A percentile compares a stretch with the other conserved stretches of the same genome.
Conservation (phyloP, 1,284 basidiomycete genomes). For the Leccinum ambiguum region DNA sequence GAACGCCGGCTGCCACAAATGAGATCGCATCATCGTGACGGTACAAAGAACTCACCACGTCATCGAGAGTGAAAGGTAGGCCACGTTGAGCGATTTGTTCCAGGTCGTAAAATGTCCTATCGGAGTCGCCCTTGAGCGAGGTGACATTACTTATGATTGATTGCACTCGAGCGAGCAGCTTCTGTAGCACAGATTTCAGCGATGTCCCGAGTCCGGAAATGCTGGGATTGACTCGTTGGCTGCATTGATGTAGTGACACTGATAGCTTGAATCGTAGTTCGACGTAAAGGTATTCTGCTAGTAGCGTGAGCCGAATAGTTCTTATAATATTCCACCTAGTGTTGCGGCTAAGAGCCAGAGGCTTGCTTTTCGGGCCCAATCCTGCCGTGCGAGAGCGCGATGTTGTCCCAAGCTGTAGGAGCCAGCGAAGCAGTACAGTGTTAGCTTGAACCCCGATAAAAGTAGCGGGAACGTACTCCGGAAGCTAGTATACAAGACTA, state of each 20-base stretch:
- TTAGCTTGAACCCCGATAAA: too few species aligned
- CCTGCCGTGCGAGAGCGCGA: too few species aligned
- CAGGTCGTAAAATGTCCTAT: constrained; percentile 17
- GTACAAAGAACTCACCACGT: constrained; percentile 23
- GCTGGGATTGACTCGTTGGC: background rate
- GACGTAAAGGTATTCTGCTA: background rate
- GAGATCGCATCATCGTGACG: background rate
- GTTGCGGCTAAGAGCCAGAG: background rate
- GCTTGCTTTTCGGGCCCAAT: too few species aligned
- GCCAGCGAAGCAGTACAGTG: too few species aligned
- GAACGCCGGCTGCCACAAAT: constrained; percentile 44
- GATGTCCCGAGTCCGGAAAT: background rate
- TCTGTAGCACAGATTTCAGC: constrained; percentile 15
- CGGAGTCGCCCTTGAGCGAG: constrained; percentile 3
- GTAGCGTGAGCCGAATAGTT: background rate
- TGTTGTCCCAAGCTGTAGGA: too few species aligned
- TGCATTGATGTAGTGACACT: background rate
- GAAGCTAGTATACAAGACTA: too few species aligned
- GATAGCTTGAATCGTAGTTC: background rate
- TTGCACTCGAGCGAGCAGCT: constrained; percentile 17
- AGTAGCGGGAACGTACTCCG: too few species aligned
- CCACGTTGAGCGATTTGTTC: constrained; percentile 27
- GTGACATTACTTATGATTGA: constrained; percentile 2
- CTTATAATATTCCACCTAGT: background rate
- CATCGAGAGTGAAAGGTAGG: constrained; percentile 17